Conservation (phyloP, 2,329 filamentous ascomycete genomes). For the Dactylellina parvicollis region DNA sequence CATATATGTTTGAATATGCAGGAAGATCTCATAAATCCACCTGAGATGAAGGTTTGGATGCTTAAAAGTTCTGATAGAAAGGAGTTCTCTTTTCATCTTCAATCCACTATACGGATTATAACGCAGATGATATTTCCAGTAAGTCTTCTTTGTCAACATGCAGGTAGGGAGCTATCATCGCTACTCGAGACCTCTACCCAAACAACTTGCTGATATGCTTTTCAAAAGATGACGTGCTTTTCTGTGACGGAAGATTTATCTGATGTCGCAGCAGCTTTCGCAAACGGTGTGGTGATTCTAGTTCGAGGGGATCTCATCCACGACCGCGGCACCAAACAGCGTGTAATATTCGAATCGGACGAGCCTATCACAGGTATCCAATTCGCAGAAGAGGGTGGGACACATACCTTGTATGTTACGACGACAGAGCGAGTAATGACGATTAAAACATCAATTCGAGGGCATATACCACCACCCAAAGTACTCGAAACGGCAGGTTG, state of each 20-base stretch:
- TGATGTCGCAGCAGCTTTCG: constrained; percentile 94
- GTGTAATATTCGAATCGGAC: constrained; percentile 94
- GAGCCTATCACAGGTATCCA: constrained; percentile 94
- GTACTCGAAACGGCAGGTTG: constrained; percentile 90
- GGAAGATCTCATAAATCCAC: constrained; percentile 88
- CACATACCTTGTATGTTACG: constrained; percentile 83
- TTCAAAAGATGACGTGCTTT: constrained; percentile 73
- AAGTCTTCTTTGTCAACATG: too few species aligned
- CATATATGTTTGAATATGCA: constrained; percentile 60
- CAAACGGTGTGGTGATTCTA: constrained; percentile 91
- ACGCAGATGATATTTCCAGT: constrained; percentile 95
- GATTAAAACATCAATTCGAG: constrained; percentile 84
- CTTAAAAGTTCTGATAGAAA: constrained; percentile 94
- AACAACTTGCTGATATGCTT: background rate
- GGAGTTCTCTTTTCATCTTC: constrained; percentile 85
- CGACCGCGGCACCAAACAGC: constrained; percentile 90
- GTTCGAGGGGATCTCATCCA: constrained; percentile 94
- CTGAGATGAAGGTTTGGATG: constrained; percentile 95
- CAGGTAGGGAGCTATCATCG: background rate
- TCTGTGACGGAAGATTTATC: constrained; percentile 86
- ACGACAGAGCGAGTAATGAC: constrained; percentile 89
- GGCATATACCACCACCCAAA: constrained; percentile 87
- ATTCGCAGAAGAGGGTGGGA: constrained; percentile 68
- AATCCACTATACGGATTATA: constrained; percentile 84
- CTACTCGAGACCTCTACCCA: background rate